Evolutionary conservation across 805 yeast genomes (phyloP), one percentile per base, ranked within the genome.

Genomic region (Tetrapisispora iriomotensis): DNA sequence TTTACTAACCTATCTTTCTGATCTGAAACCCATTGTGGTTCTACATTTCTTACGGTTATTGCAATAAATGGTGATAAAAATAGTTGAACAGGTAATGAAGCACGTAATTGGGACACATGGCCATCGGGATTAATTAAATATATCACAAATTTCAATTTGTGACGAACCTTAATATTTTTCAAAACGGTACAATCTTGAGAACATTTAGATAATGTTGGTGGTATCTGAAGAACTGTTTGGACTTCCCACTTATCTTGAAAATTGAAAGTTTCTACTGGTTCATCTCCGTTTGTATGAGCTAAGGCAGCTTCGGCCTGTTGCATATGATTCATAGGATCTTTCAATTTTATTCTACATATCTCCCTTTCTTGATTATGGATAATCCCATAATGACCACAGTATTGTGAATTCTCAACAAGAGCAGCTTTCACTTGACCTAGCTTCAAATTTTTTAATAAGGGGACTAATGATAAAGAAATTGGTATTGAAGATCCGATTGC

Each of bases 41-140:
- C 34, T 31, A 19, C 12, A 14, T 12, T 21, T 22, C 13, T 20
- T 8, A 31, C 34, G 4, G 34, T 18, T 10, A 29, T 29, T 5
- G 32, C 32, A 29, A 92, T 82, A 57, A 83, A 82, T 6, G 97
- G 96, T 6, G 81, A 74, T 19, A 86, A 79, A 59, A 81, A 84
- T 25, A 85, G 58, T 22, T 71, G 73, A 4, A 90, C 68, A 0
- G 97, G 97, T 46, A 90, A 66, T 0, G 96, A 81, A 0, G 96
- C 96, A 24, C 97, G 69, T 37, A 90, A 67, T 58, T 88, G 96
- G 0, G 96, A 85, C 3, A 81, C 78, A 55, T 90, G 97, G 3
- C 95, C 95, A 58, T 87, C 96, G 0, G 94, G 82, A 55, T 92
- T 90, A 29, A 76, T 61, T 46, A 92, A 68, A 1, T 85, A 81